phyloP scores from a whole-genome alignment of 2,329 filamentous ascomycete species.

The Epichloe sylvatica region DNA sequence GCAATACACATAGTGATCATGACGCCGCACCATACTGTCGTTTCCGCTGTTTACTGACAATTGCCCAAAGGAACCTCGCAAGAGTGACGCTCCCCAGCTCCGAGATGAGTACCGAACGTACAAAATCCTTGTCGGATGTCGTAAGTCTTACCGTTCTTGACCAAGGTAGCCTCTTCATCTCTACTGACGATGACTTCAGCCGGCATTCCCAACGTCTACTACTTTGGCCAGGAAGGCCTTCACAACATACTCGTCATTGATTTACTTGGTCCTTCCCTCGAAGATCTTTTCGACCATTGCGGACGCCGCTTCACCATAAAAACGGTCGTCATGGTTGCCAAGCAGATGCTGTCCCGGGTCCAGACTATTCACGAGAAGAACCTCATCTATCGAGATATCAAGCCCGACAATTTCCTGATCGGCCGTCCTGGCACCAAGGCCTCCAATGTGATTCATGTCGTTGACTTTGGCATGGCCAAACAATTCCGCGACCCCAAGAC shows the following conservation, averaged over 20 bases:
- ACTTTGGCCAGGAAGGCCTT: constrained; percentile 98
- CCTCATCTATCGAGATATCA: constrained; percentile 99
- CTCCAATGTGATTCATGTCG: constrained; percentile 96
- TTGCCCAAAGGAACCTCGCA: constrained; percentile 67
- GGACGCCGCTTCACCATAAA: constrained; percentile 99
- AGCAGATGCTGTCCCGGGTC: constrained; percentile 97
- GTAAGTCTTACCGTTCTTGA: constrained; percentile 42
- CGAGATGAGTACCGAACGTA: constrained; percentile 98
- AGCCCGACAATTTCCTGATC: constrained; percentile 99
- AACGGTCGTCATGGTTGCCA: constrained; percentile 89
- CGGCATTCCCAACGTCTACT: constrained; percentile 95
- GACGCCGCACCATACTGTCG: not conserved
- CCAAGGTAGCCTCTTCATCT: not conserved
- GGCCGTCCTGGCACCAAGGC: constrained; percentile 85
- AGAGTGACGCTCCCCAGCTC: constrained; percentile 94
- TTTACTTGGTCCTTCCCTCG: constrained; percentile 83
- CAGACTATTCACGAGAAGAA: constrained; percentile 99
- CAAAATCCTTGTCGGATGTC: constrained; percentile 97
- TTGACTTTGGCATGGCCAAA: constrained; percentile 99
- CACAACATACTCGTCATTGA: constrained; percentile 99
- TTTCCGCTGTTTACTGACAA: not conserved
- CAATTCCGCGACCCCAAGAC: constrained; percentile 98
- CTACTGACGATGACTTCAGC: constrained; percentile 22
- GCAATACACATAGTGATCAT: constrained; percentile 24
- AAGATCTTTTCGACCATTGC: constrained; percentile 99